A percentile compares a stretch with the other conserved stretches of the same genome.
phyloP scores from a whole-genome alignment of 345 rosid genomes.

The Rubroshorea leprosula region DNA sequence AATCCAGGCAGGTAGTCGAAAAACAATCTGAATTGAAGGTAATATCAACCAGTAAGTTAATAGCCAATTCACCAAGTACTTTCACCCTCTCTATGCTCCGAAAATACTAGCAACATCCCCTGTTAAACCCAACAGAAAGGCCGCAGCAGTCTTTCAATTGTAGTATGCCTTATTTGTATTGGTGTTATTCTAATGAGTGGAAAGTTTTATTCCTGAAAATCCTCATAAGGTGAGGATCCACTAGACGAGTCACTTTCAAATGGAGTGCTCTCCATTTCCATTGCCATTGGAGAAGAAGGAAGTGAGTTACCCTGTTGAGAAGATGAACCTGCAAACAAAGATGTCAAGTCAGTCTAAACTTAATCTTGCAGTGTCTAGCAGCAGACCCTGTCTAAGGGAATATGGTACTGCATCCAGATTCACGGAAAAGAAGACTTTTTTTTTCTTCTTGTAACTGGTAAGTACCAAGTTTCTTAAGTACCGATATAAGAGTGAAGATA shows the following conservation, averaged over 20 bases:
- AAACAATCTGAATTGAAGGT: too few relatives aligned
- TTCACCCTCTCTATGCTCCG: too few relatives aligned
- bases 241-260: constrained; percentile 76
- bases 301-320: constrained; percentile 68
- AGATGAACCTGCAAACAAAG: constrained; percentile 52
- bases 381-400: background rate
- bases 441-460: too few relatives aligned
- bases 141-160: background rate
- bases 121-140: background rate
- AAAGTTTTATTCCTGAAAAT: constrained; percentile 45
- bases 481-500: background rate
- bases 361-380: background rate
- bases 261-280: constrained; percentile 58
- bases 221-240: constrained; percentile 79
- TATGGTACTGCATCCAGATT: too few relatives aligned
- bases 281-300: constrained; percentile 78
- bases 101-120: too few relatives aligned
- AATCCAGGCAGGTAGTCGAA: too few relatives aligned
- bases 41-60: too few relatives aligned
- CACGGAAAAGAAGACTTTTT: too few relatives aligned
- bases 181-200: constrained; percentile 9
- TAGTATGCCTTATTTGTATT: constrained; percentile 2
- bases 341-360: constrained; percentile 7
- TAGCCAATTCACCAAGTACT: too few relatives aligned
- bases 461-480: too few relatives aligned